Conservation (phyloP, 768 basidiomycete genomes). For the Termitomyces sp. region DNA sequence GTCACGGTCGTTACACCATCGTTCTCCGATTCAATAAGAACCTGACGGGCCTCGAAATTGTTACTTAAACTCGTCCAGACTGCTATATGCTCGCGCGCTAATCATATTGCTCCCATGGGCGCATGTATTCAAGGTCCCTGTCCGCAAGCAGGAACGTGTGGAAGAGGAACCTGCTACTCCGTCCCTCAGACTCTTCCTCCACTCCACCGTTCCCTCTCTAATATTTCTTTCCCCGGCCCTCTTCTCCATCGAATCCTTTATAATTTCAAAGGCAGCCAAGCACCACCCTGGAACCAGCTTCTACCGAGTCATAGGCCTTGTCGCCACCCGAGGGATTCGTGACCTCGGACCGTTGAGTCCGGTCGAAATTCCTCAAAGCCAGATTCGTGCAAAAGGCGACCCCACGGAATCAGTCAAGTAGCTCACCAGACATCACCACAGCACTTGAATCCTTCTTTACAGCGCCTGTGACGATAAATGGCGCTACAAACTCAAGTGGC, state of each 20-base stretch:
- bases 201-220: conserved; percentile 12
- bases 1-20: too few species aligned
- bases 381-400: conserved; percentile 3
- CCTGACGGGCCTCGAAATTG: too few species aligned
- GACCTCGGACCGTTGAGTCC: conserved; percentile 18
- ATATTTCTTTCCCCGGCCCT: conserved; percentile 8
- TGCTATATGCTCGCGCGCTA: too few species aligned
- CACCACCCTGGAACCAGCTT: neutral
- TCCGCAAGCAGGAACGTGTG: conserved; percentile 17
- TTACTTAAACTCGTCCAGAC: too few species aligned
- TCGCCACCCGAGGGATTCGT: conserved; percentile 3
- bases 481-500: conserved; percentile 49
- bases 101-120: too few species aligned
- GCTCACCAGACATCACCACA: conserved; percentile 60
- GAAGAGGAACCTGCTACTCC: conserved; percentile 13
- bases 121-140: too few species aligned
- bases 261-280: neutral
- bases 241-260: neutral
- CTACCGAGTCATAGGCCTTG: neutral
- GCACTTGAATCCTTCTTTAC: conserved; percentile 68
- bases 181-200: conserved; percentile 9
- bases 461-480: conserved; percentile 51
- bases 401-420: conserved; percentile 22
- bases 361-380: conserved; percentile 11
- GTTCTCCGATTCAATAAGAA: too few species aligned